These are phyloP conservation scores for Dothidotthia symphoricarpi DNA, from an alignment of 2,329 filamentous ascomycete genomes.

Conservation along the genomic window DNA sequence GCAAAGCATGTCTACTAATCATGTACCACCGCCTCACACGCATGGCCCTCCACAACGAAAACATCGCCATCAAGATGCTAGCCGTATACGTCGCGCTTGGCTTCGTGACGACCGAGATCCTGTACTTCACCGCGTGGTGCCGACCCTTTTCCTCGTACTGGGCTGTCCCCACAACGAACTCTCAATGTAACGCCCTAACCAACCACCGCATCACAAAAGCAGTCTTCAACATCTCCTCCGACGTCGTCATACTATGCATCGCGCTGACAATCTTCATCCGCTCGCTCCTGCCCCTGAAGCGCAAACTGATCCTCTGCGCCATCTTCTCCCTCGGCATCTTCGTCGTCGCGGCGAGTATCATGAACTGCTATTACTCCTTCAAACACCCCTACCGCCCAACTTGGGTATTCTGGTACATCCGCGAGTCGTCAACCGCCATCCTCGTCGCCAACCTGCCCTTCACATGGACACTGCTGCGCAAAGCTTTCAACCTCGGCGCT, in stretches of 20 bases:
- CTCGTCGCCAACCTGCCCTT: slow-evolving; percentile 54
- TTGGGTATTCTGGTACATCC: slow-evolving; percentile 37
- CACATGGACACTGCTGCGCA: slow-evolving; percentile 52
- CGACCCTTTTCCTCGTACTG: slow-evolving; percentile 54
- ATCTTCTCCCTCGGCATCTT: slow-evolving; percentile 59
- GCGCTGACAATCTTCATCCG: slow-evolving; percentile 49
- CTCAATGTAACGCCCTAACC: slow-evolving; percentile 37
- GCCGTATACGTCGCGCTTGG: slow-evolving; percentile 47
- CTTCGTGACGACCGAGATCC: slow-evolving; percentile 51
- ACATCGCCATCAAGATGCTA: slow-evolving; percentile 46
- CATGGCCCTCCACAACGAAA: slow-evolving; percentile 26
- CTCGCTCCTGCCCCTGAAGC: slow-evolving; percentile 43
- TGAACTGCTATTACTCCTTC: slow-evolving; percentile 49
- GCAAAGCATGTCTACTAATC: slow-evolving; percentile 55
- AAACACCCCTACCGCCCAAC: slow-evolving; percentile 21
- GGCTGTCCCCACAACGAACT: slow-evolving; percentile 46
- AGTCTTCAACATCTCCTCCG: slow-evolving; percentile 48
- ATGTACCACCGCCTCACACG: slow-evolving; percentile 54
- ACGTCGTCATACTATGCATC: slow-evolving; percentile 48
- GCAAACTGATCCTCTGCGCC: slow-evolving; percentile 56
- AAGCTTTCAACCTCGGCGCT: slow-evolving; percentile 45
- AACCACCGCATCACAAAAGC: slow-evolving; percentile 43
- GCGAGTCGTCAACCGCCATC: slow-evolving; percentile 32
- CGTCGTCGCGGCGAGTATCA: slow-evolving; percentile 49
- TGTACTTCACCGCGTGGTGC: slow-evolving; percentile 56